Percentiles rank a stretch among this genome's conserved stretches.
Conservation (phyloP, 768 basidiomycete species). For the Mycena vulgaris region DNA sequence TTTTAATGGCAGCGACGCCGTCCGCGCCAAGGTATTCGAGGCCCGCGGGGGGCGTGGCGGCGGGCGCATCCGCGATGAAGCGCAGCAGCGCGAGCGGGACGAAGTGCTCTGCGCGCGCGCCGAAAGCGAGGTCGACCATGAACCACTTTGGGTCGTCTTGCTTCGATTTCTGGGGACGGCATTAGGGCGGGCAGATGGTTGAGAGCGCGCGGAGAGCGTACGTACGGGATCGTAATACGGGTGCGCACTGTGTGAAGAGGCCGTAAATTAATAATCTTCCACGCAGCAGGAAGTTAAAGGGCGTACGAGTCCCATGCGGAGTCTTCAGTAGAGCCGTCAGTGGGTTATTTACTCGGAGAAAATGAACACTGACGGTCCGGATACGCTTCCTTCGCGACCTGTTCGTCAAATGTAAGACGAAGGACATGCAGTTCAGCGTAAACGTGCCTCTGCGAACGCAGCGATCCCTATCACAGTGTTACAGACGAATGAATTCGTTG, state of each 20-base stretch:
- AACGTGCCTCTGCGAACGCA: constrained; percentile 81
- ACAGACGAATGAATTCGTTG: constrained; percentile 2
- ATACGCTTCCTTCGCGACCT: constrained; percentile 90
- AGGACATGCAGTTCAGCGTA: constrained; percentile 7
- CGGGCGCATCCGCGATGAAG: constrained; percentile 64
- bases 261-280: constrained; percentile 26
- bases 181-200: neutral
- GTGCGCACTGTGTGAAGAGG: constrained; percentile 62
- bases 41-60: constrained; percentile 60
- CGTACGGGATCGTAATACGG: constrained; percentile 86
- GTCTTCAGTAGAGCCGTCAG: constrained; percentile 59
- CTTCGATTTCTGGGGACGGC: constrained; percentile 78
- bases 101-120: constrained; percentile 76
- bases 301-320: constrained; percentile 92
- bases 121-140: constrained; percentile 90
- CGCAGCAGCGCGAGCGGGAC: constrained; percentile 85
- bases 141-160: constrained; percentile 87
- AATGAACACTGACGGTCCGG: constrained; percentile 80
- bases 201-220: constrained; percentile 11
- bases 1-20: constrained; percentile 75
- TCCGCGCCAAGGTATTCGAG: constrained; percentile 78
- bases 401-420: constrained; percentile 8
- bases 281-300: constrained; percentile 19
- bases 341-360: constrained; percentile 13
- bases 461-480: constrained; percentile 71